phyloP scores from a whole-genome alignment of 495 filamentous ascomycete species.

The Beverwykella pulmonaria region DNA sequence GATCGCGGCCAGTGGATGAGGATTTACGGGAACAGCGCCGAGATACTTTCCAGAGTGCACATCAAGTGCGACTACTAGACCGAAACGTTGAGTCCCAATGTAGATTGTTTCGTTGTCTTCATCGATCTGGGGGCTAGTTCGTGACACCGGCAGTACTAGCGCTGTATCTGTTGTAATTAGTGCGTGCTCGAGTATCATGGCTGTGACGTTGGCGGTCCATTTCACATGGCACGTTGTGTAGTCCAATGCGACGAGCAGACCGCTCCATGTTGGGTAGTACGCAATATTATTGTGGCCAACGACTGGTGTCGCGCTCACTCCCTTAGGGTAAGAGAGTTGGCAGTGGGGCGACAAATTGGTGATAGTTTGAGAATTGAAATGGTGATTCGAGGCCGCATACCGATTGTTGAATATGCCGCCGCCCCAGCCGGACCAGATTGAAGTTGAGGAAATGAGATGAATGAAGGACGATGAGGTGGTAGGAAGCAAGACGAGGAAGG shows the following conservation, averaged over 20 bases:
- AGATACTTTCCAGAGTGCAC: slow-evolving; percentile 36
- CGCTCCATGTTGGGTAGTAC: slow-evolving; percentile 49
- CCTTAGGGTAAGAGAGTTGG: slow-evolving; percentile 18
- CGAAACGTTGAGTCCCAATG: slow-evolving; percentile 45
- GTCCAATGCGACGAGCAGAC: slow-evolving; percentile 46
- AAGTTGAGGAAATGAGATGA: too few relatives aligned
- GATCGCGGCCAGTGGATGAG: slow-evolving; percentile 42
- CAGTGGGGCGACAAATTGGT: slow-evolving; percentile 7
- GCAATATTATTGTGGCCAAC: slow-evolving; percentile 31
- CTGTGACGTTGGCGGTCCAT: slow-evolving; percentile 44
- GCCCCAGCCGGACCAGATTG: slow-evolving; percentile 23
- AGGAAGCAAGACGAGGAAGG: too few relatives aligned
- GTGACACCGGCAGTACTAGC: slow-evolving; percentile 24
- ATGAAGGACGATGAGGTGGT: too few relatives aligned
- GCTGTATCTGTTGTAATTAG: slow-evolving; percentile 23
- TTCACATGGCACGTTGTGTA: slow-evolving; percentile 42
- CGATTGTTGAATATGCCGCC: slow-evolving; percentile 22
- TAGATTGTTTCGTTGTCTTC: slow-evolving; percentile 37
- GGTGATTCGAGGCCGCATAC: slow-evolving; percentile 9
- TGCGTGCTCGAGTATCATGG: slow-evolving; percentile 36
- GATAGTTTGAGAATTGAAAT: slow-evolving; percentile 9
- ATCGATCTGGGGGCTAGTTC: slow-evolving; percentile 40
- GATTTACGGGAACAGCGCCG: slow-evolving; percentile 39
- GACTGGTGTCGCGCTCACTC: slow-evolving; percentile 44
- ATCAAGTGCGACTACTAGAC: slow-evolving; percentile 46